These are phyloP conservation scores for Copromyces sp. DNA, from an alignment of 495 filamentous ascomycete species.

Conservation along the genomic window DNA sequence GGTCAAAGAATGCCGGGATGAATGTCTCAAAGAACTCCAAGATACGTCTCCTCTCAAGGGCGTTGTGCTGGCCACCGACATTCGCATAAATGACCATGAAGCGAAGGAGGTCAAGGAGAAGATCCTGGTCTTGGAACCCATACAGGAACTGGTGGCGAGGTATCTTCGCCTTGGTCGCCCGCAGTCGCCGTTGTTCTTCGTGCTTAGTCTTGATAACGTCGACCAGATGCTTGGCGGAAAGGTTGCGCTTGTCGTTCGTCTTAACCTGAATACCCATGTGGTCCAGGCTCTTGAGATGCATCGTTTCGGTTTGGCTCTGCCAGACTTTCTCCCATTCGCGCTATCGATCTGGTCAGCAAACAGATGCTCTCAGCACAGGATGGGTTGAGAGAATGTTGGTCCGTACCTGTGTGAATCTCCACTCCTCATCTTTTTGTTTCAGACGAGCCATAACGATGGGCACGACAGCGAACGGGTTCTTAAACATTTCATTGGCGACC, in stretches of 20 bases:
- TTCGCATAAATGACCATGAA: conserved; percentile 69
- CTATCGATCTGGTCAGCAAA: conserved; percentile 27
- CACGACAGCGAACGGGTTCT: conserved; percentile 68
- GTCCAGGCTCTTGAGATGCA: conserved; percentile 91
- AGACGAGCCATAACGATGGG: conserved; percentile 77
- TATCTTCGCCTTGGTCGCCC: conserved; percentile 47
- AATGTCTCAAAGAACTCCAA: conserved; percentile 80
- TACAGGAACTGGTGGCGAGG: conserved; percentile 65
- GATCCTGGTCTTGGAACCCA: conserved; percentile 61
- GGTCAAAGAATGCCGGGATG: conserved; percentile 77
- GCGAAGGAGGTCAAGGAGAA: conserved; percentile 71
- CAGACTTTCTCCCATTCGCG: conserved; percentile 99
- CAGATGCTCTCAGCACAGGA: background rate
- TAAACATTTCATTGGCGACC: conserved; percentile 75
- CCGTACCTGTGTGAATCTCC: conserved; percentile 70
- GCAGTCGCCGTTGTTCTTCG: conserved; percentile 66
- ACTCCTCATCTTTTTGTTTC: conserved; percentile 91
- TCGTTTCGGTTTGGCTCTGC: conserved; percentile 82
- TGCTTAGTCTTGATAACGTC: conserved; percentile 78
- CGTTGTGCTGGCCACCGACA: conserved; percentile 53
- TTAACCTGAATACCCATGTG: conserved; percentile 87
- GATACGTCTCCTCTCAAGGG: conserved; percentile 63
- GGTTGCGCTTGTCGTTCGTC: conserved; percentile 75
- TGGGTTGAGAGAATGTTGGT: background rate
- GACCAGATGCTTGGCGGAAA: conserved; percentile 74